Evolutionary conservation across 2,329 filamentous ascomycete species (phyloP).

Genomic region (Gnomoniopsis sp.): DNA sequence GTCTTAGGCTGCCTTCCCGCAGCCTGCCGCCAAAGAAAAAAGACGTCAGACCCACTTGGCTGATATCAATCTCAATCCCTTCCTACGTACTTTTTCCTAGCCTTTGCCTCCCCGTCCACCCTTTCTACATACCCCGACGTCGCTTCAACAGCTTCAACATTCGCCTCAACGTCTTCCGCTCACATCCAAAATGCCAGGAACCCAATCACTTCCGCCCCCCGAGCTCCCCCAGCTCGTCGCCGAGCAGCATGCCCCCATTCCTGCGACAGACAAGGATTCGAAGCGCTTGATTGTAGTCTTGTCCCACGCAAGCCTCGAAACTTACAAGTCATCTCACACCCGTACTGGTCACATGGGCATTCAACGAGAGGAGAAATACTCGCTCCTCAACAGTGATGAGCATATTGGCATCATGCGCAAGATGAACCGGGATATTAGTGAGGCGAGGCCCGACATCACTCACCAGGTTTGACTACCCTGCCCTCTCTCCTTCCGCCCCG

Average conservation of each 20-base stretch:
- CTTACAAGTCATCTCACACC: constrained; percentile 85
- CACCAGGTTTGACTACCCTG: constrained; percentile 71
- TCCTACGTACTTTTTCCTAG: not conserved
- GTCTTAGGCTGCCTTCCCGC: no score
- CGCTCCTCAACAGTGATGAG: constrained; percentile 95
- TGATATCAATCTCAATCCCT: not conserved
- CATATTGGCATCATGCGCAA: constrained; percentile 99
- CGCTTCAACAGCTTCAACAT: constrained; percentile 8
- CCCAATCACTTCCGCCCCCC: constrained; percentile 91
- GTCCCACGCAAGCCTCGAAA: constrained; percentile 95
- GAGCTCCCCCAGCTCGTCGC: constrained; percentile 87
- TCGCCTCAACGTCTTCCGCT: constrained; percentile 20
- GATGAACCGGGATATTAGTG: constrained; percentile 98
- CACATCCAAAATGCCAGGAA: constrained; percentile 55
- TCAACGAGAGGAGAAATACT: constrained; percentile 89
- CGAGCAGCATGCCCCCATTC: constrained; percentile 84
- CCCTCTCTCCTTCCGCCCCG: constrained; percentile 20
- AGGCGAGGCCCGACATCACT: constrained; percentile 95
- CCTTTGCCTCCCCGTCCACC: no score
- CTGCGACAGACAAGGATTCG: constrained; percentile 82
- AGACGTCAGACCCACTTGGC: not conserved
- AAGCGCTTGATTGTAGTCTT: constrained; percentile 92
- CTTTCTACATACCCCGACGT: not conserved
- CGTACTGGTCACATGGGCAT: constrained; percentile 60
- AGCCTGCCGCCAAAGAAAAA: no score